Evolutionary conservation across 108 stramenopile species (phyloP), one percentile per base, ranked within the genome.

Genomic region (Skeletonema potamos): DNA sequence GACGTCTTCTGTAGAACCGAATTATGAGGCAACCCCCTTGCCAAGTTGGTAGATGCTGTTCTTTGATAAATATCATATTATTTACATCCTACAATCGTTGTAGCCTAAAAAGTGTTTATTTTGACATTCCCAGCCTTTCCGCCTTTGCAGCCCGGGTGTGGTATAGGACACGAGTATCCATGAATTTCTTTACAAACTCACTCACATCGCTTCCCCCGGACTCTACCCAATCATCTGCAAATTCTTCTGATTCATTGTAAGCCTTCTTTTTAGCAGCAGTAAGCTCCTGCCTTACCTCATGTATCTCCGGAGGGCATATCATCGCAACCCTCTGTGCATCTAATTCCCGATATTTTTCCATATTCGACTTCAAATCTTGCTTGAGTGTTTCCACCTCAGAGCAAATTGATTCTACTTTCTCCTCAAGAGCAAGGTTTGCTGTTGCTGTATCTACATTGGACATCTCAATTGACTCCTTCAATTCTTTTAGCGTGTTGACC

Each of bases 221-320:
- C 43, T 91, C 87, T 3, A 90, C 62, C 93, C 93, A 94, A 8
- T 78, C 80, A 32, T 88, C 82, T 10, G 93, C 93, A 18, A 87
- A 55, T 58, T 61, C 65, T 60, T 94, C 90, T 26, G 87, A 86
- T 54, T 84, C 74, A 8, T 84, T 83, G 61, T 81, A 86, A 15
- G 89, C 84, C 30, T 86, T 77, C 63, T 83, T 87, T 55, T 86
- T 89, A 12, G 82, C 89, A 29, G 72, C 64, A 9, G 75, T 81
- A 22, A 94, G 72, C 44, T 87, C 57, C 51, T 55, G 37, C 18
- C 87, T 63, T 2, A 79, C 74, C 4, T 59, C 51, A 4, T 66
- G 62, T 7, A 61, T 33, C 54, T 89, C 83, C 11, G 85, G 86
- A 2, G 89, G 86, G 13, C 69, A 66, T 34, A 79, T 82, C 18